Evolutionary conservation across 1,284 basidiomycete genomes (phyloP), one percentile per base, ranked within the genome.

Genomic region (Moniliophthora roreri): DNA sequence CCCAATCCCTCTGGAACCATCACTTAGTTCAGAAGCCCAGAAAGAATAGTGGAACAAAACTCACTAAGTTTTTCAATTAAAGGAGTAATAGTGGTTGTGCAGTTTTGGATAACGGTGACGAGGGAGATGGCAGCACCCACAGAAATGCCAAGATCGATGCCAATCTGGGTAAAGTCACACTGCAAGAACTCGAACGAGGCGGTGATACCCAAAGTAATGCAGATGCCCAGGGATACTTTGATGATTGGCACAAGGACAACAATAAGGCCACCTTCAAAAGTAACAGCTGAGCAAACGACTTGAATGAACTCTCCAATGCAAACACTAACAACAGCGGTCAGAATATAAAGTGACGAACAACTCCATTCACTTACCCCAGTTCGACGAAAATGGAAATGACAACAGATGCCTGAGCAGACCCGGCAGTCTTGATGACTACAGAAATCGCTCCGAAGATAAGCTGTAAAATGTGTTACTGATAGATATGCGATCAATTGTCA

Each of bases 301-400:
- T 46, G 24, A 28, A 46, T 32, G 44, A 46, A 32, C 15, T 46
- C 44, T 15, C 44, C 44, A 32, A 46, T 46, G 44, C 21, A 24
- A n/a, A 46, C 15, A 15, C 44, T 46, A 15, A n/a, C 16, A 18
- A 13, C 2, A 2, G 11, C 16, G 26, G 26, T 5, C 24, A 28
- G 26, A 15, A 16, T 16, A 26, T 5, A 32, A n/a, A 8, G 4
- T 9, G 20, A 18, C 21, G 10, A 8, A 32, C 16, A 2, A 46
- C 4, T 6, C 8, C 15, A 32, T 13, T 13, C 9, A 46, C 44
- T 28, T 46, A 46, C 44, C 44, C 44, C n/a, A 46, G 44, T 11
- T 46, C 44, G n/a, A 26, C 44, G 44, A 46, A 46, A n/a, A 46
- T 46, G 11, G 44, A 46, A 15, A 46, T 46, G 44, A 46, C 5